phyloP scores from a whole-genome alignment of 768 basidiomycete genomes.

The Hirschioporus abietinus region DNA sequence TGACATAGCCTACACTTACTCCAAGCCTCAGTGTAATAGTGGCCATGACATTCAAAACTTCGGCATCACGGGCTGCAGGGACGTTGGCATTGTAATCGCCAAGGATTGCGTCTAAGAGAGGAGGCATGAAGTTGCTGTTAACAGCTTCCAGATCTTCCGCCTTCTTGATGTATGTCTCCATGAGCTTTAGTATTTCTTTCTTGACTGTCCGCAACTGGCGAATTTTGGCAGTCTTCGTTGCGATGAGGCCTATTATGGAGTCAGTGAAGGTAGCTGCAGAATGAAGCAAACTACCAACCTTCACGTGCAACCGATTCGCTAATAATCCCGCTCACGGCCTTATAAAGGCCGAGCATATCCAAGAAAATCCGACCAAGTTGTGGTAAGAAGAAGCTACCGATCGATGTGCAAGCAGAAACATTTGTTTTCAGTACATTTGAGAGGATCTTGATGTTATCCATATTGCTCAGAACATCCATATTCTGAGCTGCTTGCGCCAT shows the following conservation, averaged over 20 bases:
- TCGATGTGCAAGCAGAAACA: slow-evolving; percentile 94
- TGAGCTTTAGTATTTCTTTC: slow-evolving; percentile 94
- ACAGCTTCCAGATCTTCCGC: slow-evolving; percentile 95
- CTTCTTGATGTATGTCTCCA: slow-evolving; percentile 97
- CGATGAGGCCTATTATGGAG: slow-evolving; percentile 61
- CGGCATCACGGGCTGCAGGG: slow-evolving; percentile 89
- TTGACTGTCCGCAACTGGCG: slow-evolving; percentile 93
- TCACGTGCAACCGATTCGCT: slow-evolving; percentile 86
- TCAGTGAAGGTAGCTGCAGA: slow-evolving; percentile 3
- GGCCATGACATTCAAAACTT: slow-evolving; percentile 96
- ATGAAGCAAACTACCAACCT: slow-evolving; percentile 38
- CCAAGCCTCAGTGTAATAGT: slow-evolving; percentile 87
- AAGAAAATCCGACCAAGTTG: slow-evolving; percentile 94
- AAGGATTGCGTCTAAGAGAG: slow-evolving; percentile 93
- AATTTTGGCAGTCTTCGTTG: slow-evolving; percentile 96
- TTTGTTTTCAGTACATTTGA: slow-evolving; percentile 98
- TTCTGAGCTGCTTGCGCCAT: slow-evolving; percentile 94
- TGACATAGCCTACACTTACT: slow-evolving; percentile 39
- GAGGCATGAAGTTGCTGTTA: slow-evolving; percentile 89
- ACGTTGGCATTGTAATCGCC: slow-evolving; percentile 96
- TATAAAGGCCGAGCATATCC: slow-evolving; percentile 97
- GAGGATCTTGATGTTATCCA: slow-evolving; percentile 94
- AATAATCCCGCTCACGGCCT: slow-evolving; percentile 94
- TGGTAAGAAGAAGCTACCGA: slow-evolving; percentile 96
- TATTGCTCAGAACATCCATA: slow-evolving; percentile 85